Conservation (phyloP, 768 basidiomycete species). For the Filobasidium floriforme region DNA sequence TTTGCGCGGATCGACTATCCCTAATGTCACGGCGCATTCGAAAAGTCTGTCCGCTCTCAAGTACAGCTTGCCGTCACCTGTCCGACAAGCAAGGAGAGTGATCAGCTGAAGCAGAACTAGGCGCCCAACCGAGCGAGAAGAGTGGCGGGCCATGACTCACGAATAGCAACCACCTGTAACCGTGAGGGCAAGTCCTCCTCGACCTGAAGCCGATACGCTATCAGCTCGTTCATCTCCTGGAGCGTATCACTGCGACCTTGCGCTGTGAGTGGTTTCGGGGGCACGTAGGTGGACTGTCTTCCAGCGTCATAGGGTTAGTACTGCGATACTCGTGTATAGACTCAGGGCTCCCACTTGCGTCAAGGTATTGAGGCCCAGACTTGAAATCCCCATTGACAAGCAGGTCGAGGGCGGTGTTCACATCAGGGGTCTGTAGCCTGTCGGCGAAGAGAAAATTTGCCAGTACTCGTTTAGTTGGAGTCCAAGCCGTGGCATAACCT, state of each 20-base stretch:
- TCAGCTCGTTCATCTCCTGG: conserved; percentile 13
- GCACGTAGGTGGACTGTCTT: neutral
- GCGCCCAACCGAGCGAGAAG: too few species aligned
- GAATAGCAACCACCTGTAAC: conserved; percentile 11
- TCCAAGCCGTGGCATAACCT: neutral
- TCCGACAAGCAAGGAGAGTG: neutral
- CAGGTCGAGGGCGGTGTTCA: neutral
- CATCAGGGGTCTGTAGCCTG: conserved; percentile 1
- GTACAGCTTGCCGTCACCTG: conserved; percentile 18
- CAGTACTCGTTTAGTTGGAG: too few species aligned
- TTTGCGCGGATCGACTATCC: conserved; percentile 7
- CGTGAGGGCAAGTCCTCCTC: conserved; percentile 6
- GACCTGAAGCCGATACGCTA: conserved; percentile 11
- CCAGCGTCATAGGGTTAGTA: neutral
- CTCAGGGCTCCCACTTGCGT: neutral
- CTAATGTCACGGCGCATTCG: conserved; percentile 16
- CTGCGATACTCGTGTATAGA: neutral
- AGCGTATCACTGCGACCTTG: conserved; percentile 1
- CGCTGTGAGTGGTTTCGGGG: neutral
- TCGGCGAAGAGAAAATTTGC: neutral
- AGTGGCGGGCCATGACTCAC: neutral
- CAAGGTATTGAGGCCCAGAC: conserved; percentile 7
- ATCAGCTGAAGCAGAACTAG: neutral
- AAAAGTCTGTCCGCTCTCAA: conserved; percentile 10
- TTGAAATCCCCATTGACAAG: conserved; percentile 7